Percentiles rank a stretch among this genome's conserved stretches.
Conservation (phyloP, 345 rosid species). For the Draba incana region DNA sequence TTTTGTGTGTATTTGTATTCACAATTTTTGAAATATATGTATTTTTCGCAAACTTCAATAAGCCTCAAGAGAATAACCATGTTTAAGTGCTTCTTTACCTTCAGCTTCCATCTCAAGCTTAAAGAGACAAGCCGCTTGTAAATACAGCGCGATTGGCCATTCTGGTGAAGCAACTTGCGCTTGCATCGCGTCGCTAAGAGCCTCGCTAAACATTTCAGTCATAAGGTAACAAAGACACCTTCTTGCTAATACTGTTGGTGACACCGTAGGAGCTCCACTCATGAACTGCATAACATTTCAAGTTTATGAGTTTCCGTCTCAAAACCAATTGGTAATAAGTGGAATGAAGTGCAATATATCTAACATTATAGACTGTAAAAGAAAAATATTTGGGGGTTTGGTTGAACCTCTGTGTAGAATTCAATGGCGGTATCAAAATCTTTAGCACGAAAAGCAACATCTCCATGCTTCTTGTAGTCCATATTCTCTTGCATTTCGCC, state of each 20-base stretch:
- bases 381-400: slow-evolving; percentile 19
- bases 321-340: too few species aligned
- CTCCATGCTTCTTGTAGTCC: slow-evolving; percentile 83
- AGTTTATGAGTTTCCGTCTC: too few species aligned
- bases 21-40: background rate
- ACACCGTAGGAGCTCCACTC: slow-evolving; percentile 76
- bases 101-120: slow-evolving; percentile 84
- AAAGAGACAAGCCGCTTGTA: slow-evolving; percentile 83
- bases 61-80: slow-evolving; percentile 70
- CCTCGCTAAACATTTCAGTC: slow-evolving; percentile 71
- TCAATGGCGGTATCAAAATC: slow-evolving; percentile 76
- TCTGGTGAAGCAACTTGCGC: slow-evolving; percentile 85
- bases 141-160: slow-evolving; percentile 83
- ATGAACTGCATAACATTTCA: slow-evolving; percentile 59
- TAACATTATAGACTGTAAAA: background rate
- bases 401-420: slow-evolving; percentile 62
- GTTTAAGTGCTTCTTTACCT: slow-evolving; percentile 78
- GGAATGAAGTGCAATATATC: too few species aligned
- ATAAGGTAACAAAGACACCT: slow-evolving; percentile 81
- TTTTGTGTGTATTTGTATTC: slow-evolving; percentile 39
- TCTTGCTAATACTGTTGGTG: slow-evolving; percentile 89
- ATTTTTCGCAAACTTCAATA: slow-evolving; percentile 2
- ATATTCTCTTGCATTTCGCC: slow-evolving; percentile 77
- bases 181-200: slow-evolving; percentile 89
- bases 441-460: slow-evolving; percentile 77